Percentiles rank a stretch among this genome's conserved stretches.
phyloP scores from a whole-genome alignment of 2,329 filamentous ascomycete genomes.

The Ophiostoma pallidulum region DNA sequence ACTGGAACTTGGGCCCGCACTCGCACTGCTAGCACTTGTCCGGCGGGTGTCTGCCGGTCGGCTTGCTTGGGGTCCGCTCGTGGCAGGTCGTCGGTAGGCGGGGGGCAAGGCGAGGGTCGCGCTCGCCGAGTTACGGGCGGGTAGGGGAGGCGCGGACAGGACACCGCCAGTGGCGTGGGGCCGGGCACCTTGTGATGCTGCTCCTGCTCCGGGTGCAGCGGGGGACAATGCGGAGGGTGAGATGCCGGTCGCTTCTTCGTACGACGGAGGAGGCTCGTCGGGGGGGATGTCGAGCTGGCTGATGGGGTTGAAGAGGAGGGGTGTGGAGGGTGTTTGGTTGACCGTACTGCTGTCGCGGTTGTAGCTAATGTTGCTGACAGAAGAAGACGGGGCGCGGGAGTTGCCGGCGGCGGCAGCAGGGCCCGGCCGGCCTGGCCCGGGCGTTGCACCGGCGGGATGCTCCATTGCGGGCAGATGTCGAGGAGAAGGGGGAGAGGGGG shows the following conservation, averaged over 20 bases:
- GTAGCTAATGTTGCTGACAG: constrained; percentile 5
- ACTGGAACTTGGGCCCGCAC: background rate
- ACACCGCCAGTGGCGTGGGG: too few relatives aligned
- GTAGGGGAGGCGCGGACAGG: background rate
- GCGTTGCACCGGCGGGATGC: background rate
- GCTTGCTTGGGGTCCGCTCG: constrained; percentile 2
- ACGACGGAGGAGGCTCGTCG: constrained; percentile 15
- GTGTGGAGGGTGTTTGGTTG: constrained; percentile 14
- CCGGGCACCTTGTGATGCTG: too few relatives aligned
- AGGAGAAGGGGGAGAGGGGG: too few relatives aligned
- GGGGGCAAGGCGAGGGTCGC: background rate
- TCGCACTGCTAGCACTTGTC: background rate
- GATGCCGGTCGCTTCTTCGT: constrained; percentile 16
- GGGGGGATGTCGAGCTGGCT: background rate
- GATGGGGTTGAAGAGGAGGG: constrained; percentile 5
- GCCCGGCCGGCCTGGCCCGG: background rate
- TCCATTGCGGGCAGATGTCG: too few relatives aligned
- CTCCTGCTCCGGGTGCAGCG: background rate
- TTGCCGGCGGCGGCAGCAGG: background rate
- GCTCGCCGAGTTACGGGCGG: too few relatives aligned
- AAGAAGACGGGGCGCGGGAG: too few relatives aligned
- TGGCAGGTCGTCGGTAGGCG: background rate
- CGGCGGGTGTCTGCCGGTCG: background rate
- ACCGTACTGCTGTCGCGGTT: constrained; percentile 5
- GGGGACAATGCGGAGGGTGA: background rate